Evolutionary conservation across 140 eudicot species (phyloP).

Genomic region (Bidens hawaiensis): DNA sequence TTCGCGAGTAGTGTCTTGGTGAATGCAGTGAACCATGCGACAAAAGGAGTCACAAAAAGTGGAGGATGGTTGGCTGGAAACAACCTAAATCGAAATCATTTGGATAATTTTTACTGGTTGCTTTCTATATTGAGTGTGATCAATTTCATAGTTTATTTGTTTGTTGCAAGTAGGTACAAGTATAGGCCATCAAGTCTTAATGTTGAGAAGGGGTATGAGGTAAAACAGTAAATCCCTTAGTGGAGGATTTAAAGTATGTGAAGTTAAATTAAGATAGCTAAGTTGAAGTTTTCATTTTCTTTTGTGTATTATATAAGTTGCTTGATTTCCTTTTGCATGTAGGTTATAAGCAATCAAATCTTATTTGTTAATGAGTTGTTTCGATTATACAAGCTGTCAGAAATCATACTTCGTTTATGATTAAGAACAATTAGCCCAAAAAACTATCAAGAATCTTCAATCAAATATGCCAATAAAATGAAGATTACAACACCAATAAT

Average conservation of each 20-base stretch:
- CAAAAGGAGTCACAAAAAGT: constrained; percentile 36
- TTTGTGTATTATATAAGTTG: neutral
- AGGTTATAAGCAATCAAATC: neutral
- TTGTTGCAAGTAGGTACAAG: constrained; percentile 64
- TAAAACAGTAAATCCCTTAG: constrained; percentile 6
- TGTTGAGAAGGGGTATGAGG: constrained; percentile 9
- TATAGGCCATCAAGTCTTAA: constrained; percentile 37
- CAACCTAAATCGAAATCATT: constrained; percentile 57
- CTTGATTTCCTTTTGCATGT: neutral
- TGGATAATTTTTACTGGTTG: constrained; percentile 59
- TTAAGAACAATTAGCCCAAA: too few relatives aligned
- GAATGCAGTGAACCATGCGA: constrained; percentile 41
- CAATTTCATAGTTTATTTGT: constrained; percentile 43
- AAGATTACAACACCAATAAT: too few relatives aligned
- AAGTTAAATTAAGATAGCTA: too few relatives aligned
- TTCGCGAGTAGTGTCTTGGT: constrained; percentile 52
- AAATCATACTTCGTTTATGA: too few relatives aligned
- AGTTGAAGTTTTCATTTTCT: neutral
- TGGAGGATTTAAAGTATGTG: neutral
- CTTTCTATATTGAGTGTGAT: constrained; percentile 52
- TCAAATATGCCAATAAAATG: too few relatives aligned
- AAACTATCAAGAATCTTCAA: too few relatives aligned
- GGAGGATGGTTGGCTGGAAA: constrained; percentile 77
- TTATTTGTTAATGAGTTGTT: too few relatives aligned
- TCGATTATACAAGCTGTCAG: too few relatives aligned